Evolutionary conservation across 2,329 filamentous ascomycete species (phyloP), one percentile per base, ranked within the genome.

Genomic region (Arachnopeziza araneosa): DNA sequence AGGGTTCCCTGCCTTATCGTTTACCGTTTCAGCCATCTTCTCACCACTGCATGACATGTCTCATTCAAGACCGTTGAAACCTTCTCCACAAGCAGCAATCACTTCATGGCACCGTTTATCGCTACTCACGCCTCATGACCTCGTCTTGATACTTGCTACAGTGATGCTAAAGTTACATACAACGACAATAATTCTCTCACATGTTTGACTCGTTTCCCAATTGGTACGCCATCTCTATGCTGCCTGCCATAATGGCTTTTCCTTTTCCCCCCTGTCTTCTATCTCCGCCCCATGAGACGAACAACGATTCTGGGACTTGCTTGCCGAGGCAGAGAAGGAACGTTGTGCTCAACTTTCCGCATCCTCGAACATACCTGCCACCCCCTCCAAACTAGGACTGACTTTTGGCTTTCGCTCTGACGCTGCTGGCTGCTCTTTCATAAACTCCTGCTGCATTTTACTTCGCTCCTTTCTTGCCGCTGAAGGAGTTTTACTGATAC

Each of bases 361-460:
- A 30, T 66, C 64, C 44, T 64, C 68, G 60, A 72, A 72, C 67
- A 72, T 69, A 17, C 63, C 60, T 9, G 71, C 69, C 22, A 73
- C 66, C 3, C 69, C 70, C 24, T 72, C 71, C 12, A 73, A 60
- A 59, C 60, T 63, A 8, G 69, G 69, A 60, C 65, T 69, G 3
- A 32, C 56, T 14, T 60, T 59, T 17, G 56, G 48, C 23, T 57
- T 59, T 17, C 57, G 49, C 23, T 57, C 60, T 9, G 57, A 54
- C n/a, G 57, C 55, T 21, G 19, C 30, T 10, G n/a, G 23, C 22
- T 64, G 73, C n/a, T 77, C 78, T 56, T 78, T 85, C 83, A 88
- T 85, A 66, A 88, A 88, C 60, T 83, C 80, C 69, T 88, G 83
- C 5, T 84, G 83, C 84, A 88, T 83, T 71, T 82, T 83, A 64